A percentile compares a stretch with the other conserved stretches of the same genome.
Conservation (phyloP, 192 early-diverging fungal genomes). For the Podila epigama region DNA sequence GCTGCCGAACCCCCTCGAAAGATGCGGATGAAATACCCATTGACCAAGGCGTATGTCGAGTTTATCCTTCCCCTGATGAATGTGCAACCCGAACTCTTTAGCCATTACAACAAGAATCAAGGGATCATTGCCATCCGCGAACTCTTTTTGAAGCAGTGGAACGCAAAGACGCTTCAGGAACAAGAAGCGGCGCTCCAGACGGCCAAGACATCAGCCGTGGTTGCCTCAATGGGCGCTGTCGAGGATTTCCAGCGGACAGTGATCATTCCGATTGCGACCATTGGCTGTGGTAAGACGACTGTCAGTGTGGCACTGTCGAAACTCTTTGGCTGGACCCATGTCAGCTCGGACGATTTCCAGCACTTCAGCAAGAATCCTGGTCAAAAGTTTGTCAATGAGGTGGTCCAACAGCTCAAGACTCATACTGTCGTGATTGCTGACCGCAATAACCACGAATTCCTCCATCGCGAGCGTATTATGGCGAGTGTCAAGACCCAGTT, state of each 20-base stretch:
- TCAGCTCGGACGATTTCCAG: slow-evolving; percentile 85
- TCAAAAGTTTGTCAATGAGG: slow-evolving; percentile 61
- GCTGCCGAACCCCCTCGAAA: not conserved
- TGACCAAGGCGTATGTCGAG: slow-evolving; percentile 75
- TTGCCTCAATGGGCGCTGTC: not conserved
- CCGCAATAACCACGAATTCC: slow-evolving; percentile 31
- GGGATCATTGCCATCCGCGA: slow-evolving; percentile 86
- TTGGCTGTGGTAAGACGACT: slow-evolving; percentile 83
- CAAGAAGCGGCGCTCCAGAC: slow-evolving; percentile 5
- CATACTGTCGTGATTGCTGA: slow-evolving; percentile 82
- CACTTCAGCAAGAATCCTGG: slow-evolving; percentile 59
- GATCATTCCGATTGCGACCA: slow-evolving; percentile 77
- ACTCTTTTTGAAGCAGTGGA: slow-evolving; percentile 72
- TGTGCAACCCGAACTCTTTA: slow-evolving; percentile 71
- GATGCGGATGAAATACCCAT: slow-evolving; percentile 55
- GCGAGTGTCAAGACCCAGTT: slow-evolving; percentile 55
- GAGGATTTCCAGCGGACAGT: slow-evolving; percentile 53
- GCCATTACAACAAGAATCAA: slow-evolving; percentile 67
- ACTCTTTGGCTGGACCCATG: slow-evolving; percentile 74
- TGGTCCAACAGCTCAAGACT: slow-evolving; percentile 62
- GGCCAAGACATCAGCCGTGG: not conserved
- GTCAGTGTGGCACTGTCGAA: slow-evolving; percentile 59
- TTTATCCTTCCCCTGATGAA: slow-evolving; percentile 75
- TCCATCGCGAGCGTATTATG: slow-evolving; percentile 27
- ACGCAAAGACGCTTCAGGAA: slow-evolving; percentile 28